phyloP scores from a whole-genome alignment of 2,329 filamentous ascomycete species.

The Chrysoporthe austroafricana region DNA sequence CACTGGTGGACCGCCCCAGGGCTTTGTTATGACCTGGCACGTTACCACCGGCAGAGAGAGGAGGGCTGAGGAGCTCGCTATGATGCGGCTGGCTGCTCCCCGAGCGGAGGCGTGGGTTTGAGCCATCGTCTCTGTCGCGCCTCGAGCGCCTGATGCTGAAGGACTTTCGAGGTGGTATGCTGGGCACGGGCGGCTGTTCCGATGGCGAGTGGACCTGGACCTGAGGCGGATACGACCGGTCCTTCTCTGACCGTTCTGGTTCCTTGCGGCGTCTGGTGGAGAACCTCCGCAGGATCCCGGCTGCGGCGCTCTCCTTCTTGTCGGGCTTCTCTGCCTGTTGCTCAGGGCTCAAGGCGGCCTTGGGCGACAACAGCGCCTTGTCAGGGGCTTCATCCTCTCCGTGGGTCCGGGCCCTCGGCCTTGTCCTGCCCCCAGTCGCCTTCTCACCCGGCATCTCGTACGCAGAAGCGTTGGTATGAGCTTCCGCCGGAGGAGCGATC shows the following conservation, averaged over 20 bases:
- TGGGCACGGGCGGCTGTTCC: slow-evolving; percentile 60
- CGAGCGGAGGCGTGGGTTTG: slow-evolving; percentile 52
- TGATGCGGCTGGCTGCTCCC: slow-evolving; percentile 73
- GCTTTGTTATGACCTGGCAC: slow-evolving; percentile 66
- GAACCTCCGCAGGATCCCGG: slow-evolving; percentile 82
- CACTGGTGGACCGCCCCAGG: slow-evolving; percentile 85
- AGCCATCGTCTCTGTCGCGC: slow-evolving; percentile 56
- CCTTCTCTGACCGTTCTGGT: slow-evolving; percentile 63
- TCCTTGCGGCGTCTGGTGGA: slow-evolving; percentile 79
- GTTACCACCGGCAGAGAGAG: slow-evolving; percentile 61
- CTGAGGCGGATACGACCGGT: slow-evolving; percentile 70
- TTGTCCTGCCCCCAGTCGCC: slow-evolving; percentile 78
- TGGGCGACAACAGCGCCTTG: slow-evolving; percentile 34
- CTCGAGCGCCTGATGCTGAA: slow-evolving; percentile 76
- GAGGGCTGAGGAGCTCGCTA: slow-evolving; percentile 77
- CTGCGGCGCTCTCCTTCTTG: slow-evolving; percentile 74
- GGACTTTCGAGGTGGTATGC: slow-evolving; percentile 69
- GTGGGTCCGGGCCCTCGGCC: slow-evolving; percentile 87
- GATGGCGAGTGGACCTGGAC: slow-evolving; percentile 80
- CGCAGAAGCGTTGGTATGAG: slow-evolving; percentile 81
- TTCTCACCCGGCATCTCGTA: slow-evolving; percentile 92
- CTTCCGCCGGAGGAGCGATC: slow-evolving; percentile 79
- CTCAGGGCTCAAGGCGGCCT: slow-evolving; percentile 25
- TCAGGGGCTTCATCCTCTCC: slow-evolving; percentile 90
- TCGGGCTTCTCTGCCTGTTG: slow-evolving; percentile 52